Evolutionary conservation across 1,139 yeast species (phyloP).

Genomic region (Suhomyces bokatorum): DNA sequence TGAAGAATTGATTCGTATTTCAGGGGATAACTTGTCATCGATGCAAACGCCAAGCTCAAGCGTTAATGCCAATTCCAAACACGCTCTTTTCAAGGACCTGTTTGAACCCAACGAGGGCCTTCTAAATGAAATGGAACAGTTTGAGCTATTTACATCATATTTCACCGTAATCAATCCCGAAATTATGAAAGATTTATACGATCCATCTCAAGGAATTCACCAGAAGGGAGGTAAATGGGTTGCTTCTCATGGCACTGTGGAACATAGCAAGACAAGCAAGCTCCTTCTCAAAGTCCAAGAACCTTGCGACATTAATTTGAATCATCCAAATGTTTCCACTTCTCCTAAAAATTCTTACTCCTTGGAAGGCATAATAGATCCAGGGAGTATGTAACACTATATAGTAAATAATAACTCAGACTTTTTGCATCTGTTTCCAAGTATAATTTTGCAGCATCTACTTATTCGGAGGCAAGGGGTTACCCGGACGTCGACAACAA

Average conservation of each 20-base stretch:
- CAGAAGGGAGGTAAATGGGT: conserved; percentile 5
- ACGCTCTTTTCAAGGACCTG: conserved; percentile 12
- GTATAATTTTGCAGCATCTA: neutral
- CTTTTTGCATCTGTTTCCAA: conserved; percentile 1
- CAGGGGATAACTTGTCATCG: conserved; percentile 2
- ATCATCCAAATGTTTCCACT: too few relatives aligned
- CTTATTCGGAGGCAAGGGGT: conserved; percentile 2
- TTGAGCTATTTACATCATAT: conserved; percentile 39
- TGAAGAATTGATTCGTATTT: conserved; percentile 22
- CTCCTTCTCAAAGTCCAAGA: conserved; percentile 7
- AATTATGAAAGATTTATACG: conserved; percentile 20
- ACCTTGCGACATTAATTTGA: neutral
- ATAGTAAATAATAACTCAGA: too few relatives aligned
- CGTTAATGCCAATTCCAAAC: neutral
- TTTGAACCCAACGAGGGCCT: conserved; percentile 29
- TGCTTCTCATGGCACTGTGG: conserved; percentile 15
- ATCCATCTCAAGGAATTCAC: conserved; percentile 22
- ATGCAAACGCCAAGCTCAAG: neutral
- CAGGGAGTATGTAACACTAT: too few relatives aligned
- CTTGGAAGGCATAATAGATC: neutral
- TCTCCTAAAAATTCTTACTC: neutral
- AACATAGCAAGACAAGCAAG: conserved; percentile 22
- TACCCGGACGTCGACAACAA: conserved; percentile 21
- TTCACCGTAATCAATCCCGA: conserved; percentile 26
- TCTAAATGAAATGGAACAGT: conserved; percentile 27